Percentiles rank a stretch among this genome's conserved stretches.
Evolutionary conservation across 257 asterid genomes (phyloP).

Genomic region (Forsythia viridissima): DNA sequence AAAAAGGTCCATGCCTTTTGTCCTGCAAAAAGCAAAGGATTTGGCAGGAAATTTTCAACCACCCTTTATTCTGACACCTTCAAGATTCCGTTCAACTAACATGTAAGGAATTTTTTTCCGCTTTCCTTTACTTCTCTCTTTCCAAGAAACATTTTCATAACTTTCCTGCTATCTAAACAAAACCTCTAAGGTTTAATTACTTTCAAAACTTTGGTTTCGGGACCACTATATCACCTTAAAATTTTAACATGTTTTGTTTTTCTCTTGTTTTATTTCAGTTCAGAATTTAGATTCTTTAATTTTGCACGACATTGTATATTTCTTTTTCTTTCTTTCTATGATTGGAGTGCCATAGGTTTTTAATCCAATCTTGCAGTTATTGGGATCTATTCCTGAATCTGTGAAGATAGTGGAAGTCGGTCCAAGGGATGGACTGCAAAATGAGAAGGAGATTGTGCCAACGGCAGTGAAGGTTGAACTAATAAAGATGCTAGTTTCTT

Average conservation of each 20-base stretch:
- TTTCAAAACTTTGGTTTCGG: neutral
- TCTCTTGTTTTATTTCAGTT: constrained; percentile 1
- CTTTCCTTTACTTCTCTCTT: neutral
- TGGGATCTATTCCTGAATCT: constrained; percentile 59
- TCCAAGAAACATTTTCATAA: neutral
- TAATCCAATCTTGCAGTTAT: constrained; percentile 41
- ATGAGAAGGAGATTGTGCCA: constrained; percentile 81
- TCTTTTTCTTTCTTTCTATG: neutral
- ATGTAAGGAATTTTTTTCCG: neutral
- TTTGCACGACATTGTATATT: neutral
- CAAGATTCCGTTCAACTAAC: neutral
- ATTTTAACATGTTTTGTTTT: neutral
- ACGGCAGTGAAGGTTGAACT: constrained; percentile 80
- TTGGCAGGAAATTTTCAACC: neutral
- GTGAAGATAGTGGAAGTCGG: constrained; percentile 96
- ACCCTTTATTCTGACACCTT: neutral
- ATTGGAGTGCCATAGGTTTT: neutral
- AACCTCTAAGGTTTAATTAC: neutral
- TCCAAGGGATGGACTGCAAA: constrained; percentile 91
- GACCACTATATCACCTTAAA: neutral
- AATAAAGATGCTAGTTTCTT: constrained; percentile 75
- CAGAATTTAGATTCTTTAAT: neutral
- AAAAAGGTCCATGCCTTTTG: neutral
- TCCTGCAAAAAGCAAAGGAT: neutral
- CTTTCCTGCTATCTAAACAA: neutral